Evolutionary conservation across 306 rosid genomes (phyloP).

Genomic region (Echinosophora koreensis): DNA sequence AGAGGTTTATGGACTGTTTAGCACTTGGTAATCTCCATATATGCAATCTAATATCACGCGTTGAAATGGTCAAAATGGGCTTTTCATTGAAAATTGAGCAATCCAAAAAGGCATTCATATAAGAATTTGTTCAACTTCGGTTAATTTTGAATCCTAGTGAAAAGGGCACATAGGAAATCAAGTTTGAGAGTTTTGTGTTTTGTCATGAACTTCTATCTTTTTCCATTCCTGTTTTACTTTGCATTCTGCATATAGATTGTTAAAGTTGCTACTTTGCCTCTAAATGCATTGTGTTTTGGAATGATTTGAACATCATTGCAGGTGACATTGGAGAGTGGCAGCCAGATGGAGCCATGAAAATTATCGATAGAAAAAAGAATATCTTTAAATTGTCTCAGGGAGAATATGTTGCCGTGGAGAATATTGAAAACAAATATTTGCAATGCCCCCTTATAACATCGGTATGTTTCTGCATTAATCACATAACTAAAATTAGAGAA

Average conservation of each 20-base stretch:
- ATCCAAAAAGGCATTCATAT: not conserved
- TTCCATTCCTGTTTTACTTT: slow-evolving; percentile 6
- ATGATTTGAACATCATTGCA: slow-evolving; percentile 51
- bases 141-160: not conserved
- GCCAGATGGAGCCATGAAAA: slow-evolving; percentile 86
- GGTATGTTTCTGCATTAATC: slow-evolving; percentile 57
- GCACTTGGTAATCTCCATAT: not conserved
- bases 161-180: slow-evolving; percentile 8
- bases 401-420: slow-evolving; percentile 92
- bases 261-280: slow-evolving; percentile 12
- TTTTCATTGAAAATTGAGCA: not conserved
- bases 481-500: slow-evolving; percentile 14
- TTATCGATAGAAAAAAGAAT: slow-evolving; percentile 89
- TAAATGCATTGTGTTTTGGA: slow-evolving; percentile 5
- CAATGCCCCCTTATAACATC: slow-evolving; percentile 84
- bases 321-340: slow-evolving; percentile 99
- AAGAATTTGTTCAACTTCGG: not conserved
- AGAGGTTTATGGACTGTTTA: not conserved
- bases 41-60: not conserved
- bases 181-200: slow-evolving; percentile 6
- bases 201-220: slow-evolving; percentile 22
- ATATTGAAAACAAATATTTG: slow-evolving; percentile 74
- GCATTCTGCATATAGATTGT: not conserved
- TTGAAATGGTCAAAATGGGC: not conserved
- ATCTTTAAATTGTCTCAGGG: slow-evolving; percentile 96